Conservation (phyloP, 2,329 filamentous ascomycete genomes). For the Pyrenophora graminea region DNA sequence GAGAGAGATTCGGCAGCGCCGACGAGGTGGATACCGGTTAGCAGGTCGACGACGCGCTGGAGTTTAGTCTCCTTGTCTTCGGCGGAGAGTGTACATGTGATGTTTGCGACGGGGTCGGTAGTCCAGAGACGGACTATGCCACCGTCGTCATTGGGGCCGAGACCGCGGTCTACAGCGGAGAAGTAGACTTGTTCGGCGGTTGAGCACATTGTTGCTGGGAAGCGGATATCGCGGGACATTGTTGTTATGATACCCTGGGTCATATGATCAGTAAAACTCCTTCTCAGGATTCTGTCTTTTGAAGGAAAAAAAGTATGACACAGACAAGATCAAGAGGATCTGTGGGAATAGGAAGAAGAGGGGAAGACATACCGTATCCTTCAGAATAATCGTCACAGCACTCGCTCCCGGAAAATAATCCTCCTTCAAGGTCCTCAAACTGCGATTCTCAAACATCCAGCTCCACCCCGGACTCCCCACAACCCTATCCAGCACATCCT, state of each 20-base stretch:
- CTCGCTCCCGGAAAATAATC: constrained; percentile 53
- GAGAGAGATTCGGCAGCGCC: constrained; percentile 46
- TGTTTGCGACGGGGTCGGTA: constrained; percentile 44
- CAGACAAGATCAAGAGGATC: too few relatives aligned
- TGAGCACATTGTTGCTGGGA: constrained; percentile 64
- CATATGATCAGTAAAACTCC: too few relatives aligned
- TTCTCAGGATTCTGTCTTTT: too few relatives aligned
- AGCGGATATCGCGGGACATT: constrained; percentile 61
- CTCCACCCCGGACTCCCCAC: constrained; percentile 51
- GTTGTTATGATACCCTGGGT: constrained; percentile 66
- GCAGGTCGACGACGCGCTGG: constrained; percentile 43
- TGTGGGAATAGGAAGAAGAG: too few relatives aligned
- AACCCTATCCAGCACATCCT: constrained; percentile 55
- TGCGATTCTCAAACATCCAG: constrained; percentile 64
- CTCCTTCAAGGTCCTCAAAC: constrained; percentile 57
- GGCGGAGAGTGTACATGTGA: constrained; percentile 27
- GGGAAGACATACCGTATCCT: constrained; percentile 46
- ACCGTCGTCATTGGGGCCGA: constrained; percentile 59
- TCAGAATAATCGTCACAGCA: constrained; percentile 54
- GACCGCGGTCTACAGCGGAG: constrained; percentile 62
- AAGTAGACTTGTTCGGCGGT: constrained; percentile 69
- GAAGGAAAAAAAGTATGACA: neutral
- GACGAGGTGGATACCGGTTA: constrained; percentile 42
- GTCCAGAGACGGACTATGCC: constrained; percentile 61
- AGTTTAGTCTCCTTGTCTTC: constrained; percentile 37